phyloP scores from a whole-genome alignment of 2,329 filamentous ascomycete genomes.

The Geoglossum cookeanum region DNA sequence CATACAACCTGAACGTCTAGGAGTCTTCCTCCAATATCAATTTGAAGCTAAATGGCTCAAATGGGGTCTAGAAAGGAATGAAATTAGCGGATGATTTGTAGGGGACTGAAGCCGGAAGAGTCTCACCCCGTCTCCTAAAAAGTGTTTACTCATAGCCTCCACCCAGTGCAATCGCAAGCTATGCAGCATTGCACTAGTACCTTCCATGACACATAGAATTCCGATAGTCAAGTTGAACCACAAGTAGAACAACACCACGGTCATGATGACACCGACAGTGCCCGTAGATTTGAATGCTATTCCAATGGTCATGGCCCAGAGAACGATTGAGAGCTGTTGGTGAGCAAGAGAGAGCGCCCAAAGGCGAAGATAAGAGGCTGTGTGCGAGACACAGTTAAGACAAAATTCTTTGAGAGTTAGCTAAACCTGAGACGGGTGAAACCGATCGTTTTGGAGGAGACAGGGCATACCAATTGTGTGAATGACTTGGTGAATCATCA shows the following conservation, averaged over 20 bases:
- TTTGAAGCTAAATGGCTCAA: slow-evolving; percentile 78
- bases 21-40: slow-evolving; percentile 68
- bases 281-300: slow-evolving; percentile 52
- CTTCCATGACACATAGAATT: slow-evolving; percentile 86
- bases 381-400: slow-evolving; percentile 96
- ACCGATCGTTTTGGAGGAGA: not conserved
- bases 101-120: not conserved
- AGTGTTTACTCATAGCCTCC: slow-evolving; percentile 95
- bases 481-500: slow-evolving; percentile 98
- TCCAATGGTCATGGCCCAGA: slow-evolving; percentile 90
- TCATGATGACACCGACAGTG: slow-evolving; percentile 53
- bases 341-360: slow-evolving; percentile 96
- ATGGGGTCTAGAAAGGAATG: slow-evolving; percentile 34
- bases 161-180: slow-evolving; percentile 87
- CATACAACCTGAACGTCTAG: not conserved
- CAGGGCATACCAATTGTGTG: slow-evolving; percentile 73
- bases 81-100: not conserved
- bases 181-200: slow-evolving; percentile 89
- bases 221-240: slow-evolving; percentile 76
- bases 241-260: slow-evolving; percentile 64
- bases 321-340: slow-evolving; percentile 87
- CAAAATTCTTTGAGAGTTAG: slow-evolving; percentile 56
- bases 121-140: slow-evolving; percentile 57
- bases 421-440: not conserved
- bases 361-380: slow-evolving; percentile 92